These are phyloP conservation scores for Coemansia aciculifera DNA, from an alignment of 192 early-diverging fungal genomes.

Conservation along the genomic window DNA sequence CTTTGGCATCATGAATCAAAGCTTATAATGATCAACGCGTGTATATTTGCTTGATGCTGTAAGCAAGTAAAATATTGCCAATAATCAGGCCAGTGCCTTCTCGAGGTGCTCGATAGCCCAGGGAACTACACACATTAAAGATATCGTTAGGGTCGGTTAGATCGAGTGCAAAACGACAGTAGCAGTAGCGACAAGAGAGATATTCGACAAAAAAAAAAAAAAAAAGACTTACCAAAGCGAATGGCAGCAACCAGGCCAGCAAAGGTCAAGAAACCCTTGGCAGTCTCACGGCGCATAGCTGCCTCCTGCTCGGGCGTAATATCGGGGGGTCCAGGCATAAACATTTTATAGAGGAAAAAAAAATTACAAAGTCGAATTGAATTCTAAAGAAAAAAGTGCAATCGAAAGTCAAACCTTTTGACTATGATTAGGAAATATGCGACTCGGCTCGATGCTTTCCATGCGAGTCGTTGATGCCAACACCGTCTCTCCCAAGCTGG, in stretches of 20 bases:
- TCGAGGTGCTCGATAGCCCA: slow-evolving; percentile 54
- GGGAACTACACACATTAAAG: slow-evolving; percentile 32
- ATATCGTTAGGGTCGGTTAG: neutral
- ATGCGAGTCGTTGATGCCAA: neutral
- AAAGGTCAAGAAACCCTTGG: slow-evolving; percentile 47
- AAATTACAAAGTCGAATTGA: neutral
- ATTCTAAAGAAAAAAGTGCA: neutral
- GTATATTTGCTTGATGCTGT: neutral
- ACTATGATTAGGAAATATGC: neutral
- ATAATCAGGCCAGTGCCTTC: slow-evolving; percentile 34
- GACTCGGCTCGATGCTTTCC: slow-evolving; percentile 3
- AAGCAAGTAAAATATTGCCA: neutral
- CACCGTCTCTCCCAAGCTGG: neutral
- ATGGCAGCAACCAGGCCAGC: slow-evolving; percentile 45
- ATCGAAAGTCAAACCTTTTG: neutral
- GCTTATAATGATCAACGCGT: neutral
- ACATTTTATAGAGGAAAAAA: slow-evolving; percentile 30
- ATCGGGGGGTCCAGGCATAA: slow-evolving; percentile 54
- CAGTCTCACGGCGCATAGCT: slow-evolving; percentile 42
- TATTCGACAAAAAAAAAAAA: neutral
- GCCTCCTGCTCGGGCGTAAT: slow-evolving; percentile 52
- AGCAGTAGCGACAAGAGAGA: neutral
- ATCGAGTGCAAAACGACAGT: neutral
- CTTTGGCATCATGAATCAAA: neutral
- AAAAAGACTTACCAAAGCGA: slow-evolving; percentile 39